A percentile compares a stretch with the other conserved stretches of the same genome.
phyloP scores from a whole-genome alignment of 768 basidiomycete species.

The Rhodosporidiobolus sp. region DNA sequence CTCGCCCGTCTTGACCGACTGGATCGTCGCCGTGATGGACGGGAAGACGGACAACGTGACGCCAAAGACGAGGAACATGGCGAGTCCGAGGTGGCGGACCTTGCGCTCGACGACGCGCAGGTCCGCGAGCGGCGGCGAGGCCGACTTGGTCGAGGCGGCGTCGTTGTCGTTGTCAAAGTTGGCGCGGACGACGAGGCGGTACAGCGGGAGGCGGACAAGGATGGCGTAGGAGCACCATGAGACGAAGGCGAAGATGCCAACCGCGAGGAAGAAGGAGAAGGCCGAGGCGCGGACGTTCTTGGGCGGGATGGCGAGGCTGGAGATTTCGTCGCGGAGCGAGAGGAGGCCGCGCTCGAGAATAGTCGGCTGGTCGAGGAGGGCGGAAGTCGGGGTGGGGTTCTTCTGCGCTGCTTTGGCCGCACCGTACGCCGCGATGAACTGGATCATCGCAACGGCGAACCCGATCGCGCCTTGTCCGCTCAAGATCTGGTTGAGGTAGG shows the following conservation, averaged over 20 bases:
- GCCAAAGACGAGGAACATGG: conserved; percentile 48
- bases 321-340: neutral
- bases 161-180: conserved; percentile 16
- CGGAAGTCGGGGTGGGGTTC: neutral
- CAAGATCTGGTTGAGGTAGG: conserved; percentile 42
- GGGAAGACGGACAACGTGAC: conserved; percentile 47
- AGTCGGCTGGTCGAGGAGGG: neutral
- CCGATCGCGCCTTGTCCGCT: conserved; percentile 42
- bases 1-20: conserved; percentile 17
- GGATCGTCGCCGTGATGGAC: conserved; percentile 44
- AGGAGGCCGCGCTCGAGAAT: neutral
- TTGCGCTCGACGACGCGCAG: conserved; percentile 39
- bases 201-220: conserved; percentile 39
- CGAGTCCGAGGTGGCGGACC: conserved; percentile 47
- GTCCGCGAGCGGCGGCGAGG: neutral
- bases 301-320: neutral
- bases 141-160: neutral
- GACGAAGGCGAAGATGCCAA: conserved; percentile 38
- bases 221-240: conserved; percentile 28
- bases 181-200: conserved; percentile 37
- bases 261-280: conserved; percentile 45
- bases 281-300: conserved; percentile 35
- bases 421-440: conserved; percentile 38
- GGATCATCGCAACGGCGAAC: conserved; percentile 39
- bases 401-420: conserved; percentile 18